Evolutionary conservation across 495 filamentous ascomycete species (phyloP).

Genomic region (Lophiotrema nucula): DNA sequence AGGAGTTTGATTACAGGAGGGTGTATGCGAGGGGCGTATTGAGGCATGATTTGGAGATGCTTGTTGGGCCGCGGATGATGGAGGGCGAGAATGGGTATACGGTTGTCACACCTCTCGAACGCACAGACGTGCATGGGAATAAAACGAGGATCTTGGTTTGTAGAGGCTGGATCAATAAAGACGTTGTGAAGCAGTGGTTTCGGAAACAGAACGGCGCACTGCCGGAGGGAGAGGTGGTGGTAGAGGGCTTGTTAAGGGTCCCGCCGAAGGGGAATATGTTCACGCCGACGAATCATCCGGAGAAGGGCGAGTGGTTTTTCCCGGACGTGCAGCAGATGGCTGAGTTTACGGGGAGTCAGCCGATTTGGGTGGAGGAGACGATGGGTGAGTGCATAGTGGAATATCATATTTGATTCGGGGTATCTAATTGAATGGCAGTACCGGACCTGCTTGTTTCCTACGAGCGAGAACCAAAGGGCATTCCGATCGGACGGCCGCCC

Average conservation of each 20-base stretch:
- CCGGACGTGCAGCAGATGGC: conserved; percentile 95
- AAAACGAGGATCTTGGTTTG: conserved; percentile 64
- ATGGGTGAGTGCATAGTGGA: conserved; percentile 61
- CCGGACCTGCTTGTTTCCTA: conserved; percentile 72
- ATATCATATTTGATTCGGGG: not conserved
- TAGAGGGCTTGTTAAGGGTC: conserved; percentile 81
- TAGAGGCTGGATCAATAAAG: conserved; percentile 84
- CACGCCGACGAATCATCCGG: conserved; percentile 83
- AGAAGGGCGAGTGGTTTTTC: conserved; percentile 85
- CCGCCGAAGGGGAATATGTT: conserved; percentile 98
- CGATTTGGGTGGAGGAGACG: conserved; percentile 95
- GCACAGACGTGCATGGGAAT: conserved; percentile 53
- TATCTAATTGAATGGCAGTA: conserved; percentile 43
- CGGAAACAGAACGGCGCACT: conserved; percentile 57
- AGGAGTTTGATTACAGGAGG: conserved; percentile 89
- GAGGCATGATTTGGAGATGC: conserved; percentile 90
- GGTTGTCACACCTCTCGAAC: conserved; percentile 86
- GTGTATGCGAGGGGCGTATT: conserved; percentile 73
- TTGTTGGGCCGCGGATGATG: conserved; percentile 83
- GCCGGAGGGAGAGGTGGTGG: conserved; percentile 63
- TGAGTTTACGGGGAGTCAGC: conserved; percentile 72
- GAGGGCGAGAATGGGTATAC: conserved; percentile 88
- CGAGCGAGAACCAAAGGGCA: conserved; percentile 72
- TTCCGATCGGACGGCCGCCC: conserved; percentile 85
- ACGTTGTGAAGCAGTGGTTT: conserved; percentile 60